Evolutionary conservation across 73 alveolate genomes (phyloP).

Genomic region (Paramecium primaurelia): DNA sequence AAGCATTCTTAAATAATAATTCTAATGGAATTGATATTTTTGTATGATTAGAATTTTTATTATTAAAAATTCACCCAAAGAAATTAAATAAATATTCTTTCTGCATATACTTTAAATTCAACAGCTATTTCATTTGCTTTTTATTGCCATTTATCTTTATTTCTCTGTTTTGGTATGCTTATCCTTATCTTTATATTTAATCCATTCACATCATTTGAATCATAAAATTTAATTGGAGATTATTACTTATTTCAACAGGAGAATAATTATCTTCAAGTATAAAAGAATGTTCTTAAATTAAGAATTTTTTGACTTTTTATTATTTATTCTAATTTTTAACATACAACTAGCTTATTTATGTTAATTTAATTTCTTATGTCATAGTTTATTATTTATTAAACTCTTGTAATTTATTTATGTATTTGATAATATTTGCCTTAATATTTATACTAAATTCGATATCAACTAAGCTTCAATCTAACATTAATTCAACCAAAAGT

Average conservation of each 20-base stretch:
- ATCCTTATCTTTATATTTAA: slow-evolving; percentile 76
- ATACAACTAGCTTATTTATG: background rate
- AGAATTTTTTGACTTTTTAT: background rate
- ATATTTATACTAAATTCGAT: background rate
- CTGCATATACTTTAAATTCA: slow-evolving; percentile 42
- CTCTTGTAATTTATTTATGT: background rate
- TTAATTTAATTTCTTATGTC: background rate
- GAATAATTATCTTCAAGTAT: background rate
- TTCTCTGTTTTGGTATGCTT: slow-evolving; percentile 56
- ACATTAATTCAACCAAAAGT: background rate
- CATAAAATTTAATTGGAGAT: background rate
- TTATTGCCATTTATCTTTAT: background rate
- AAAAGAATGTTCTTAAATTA: background rate
- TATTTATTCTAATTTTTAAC: background rate
- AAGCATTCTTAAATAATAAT: slow-evolving; percentile 42
- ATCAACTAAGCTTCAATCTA: background rate
- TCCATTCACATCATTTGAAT: slow-evolving; percentile 83
- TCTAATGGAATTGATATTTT: slow-evolving; percentile 38
- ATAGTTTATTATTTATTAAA: background rate
- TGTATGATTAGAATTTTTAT: background rate
- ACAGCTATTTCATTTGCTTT: background rate
- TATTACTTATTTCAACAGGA: background rate
- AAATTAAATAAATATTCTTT: too few species aligned
- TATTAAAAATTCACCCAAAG: too few species aligned
- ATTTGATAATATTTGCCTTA: background rate